Evolutionary conservation across 2,329 filamentous ascomycete species (phyloP).

Genomic region (Parastagonospora avenae): DNA sequence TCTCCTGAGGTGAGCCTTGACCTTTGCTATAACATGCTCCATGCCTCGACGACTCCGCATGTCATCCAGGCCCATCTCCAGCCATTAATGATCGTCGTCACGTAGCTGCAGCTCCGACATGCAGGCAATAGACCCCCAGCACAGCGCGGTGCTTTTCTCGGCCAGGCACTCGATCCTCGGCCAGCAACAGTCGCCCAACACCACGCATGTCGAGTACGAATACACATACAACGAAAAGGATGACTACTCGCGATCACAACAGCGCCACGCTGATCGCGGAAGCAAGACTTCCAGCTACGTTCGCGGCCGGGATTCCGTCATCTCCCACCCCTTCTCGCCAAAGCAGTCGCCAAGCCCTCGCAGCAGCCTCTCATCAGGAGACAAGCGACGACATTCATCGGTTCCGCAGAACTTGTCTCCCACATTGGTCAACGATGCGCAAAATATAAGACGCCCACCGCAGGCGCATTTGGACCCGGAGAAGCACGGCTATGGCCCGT

Average conservation of each 20-base stretch:
- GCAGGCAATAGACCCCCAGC: slow-evolving; percentile 41
- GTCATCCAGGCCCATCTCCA: slow-evolving; percentile 18
- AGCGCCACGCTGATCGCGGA: slow-evolving; percentile 19
- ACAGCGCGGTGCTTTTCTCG: slow-evolving; percentile 33
- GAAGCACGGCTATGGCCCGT: slow-evolving; percentile 30
- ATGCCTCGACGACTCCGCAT: slow-evolving; percentile 25
- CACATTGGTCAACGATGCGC: slow-evolving; percentile 7
- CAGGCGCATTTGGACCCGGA: slow-evolving; percentile 42
- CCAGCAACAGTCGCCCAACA: slow-evolving; percentile 11
- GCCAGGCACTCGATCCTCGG: slow-evolving; percentile 26
- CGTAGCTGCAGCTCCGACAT: slow-evolving; percentile 27
- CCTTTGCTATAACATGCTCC: slow-evolving; percentile 43
- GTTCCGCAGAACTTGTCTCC: slow-evolving; percentile 20
- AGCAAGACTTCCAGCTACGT: slow-evolving; percentile 29
- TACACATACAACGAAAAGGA: slow-evolving; percentile 35
- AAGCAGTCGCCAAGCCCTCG: slow-evolving; percentile 41
- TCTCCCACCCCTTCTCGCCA: slow-evolving; percentile 45
- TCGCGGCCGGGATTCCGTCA: slow-evolving; percentile 44
- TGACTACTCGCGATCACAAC: slow-evolving; percentile 12
- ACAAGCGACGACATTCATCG: slow-evolving; percentile 20
- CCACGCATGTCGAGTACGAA: slow-evolving; percentile 17
- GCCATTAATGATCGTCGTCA: slow-evolving; percentile 32
- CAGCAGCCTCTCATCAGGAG: slow-evolving; percentile 38
- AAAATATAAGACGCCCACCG: slow-evolving; percentile 24
- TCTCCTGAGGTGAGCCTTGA: slow-evolving; percentile 39